Base-by-base conservation (phyloP, 192 early-diverging fungal genomes). In the Backusella parvicylindrica region DNA sequence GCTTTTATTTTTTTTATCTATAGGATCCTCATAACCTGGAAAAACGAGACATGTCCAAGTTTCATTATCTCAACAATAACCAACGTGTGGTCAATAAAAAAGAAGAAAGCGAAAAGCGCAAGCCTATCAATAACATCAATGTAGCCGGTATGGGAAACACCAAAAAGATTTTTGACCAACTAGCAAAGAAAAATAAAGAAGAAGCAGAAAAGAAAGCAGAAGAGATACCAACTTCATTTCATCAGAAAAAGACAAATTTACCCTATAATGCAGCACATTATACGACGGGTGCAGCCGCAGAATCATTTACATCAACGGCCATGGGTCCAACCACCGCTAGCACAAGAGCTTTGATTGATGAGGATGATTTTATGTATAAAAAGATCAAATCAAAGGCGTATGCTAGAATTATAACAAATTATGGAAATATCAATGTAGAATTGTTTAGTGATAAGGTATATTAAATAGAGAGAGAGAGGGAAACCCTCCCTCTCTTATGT, bases 281-380 rank as follows among this genome's bases (percentile, higher is more conserved):
- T 80, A 93, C 95, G 0, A 92, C 89, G 63, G 96, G 95, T 30
- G 74, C 82, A 7, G 89, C 91, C 0, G 89, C 96, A 21, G 89
- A 89, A 1, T 91, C 95, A 2, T 89, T 99, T 43, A 99, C 96
- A 3, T 98, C 96, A 0, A 96, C 95, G 0, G 88, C 94, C 0
- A 83, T 95, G 37, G 85, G 86, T 6, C 90, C 91, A 7, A 85
- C 90, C 13, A 94, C 94, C 0, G 76, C 80, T 11, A 93, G 94
- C 72, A 90, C 93, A 71, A 78, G 87, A 9, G 91, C 91, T 0
- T 63, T 91, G 31, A 74, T 96, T 50, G 85, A 86, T 32, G 91
- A 95, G 66, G 95, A 96, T 64, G 96, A 97, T 76, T 96, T 91
- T 80, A 93, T 98, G 93, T 93, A 94, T 76, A 88, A 87, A 35